Evolutionary conservation across 2,329 filamentous ascomycete genomes (phyloP), one percentile per base, ranked within the genome.

Genomic region (Curvularia verruculosa): DNA sequence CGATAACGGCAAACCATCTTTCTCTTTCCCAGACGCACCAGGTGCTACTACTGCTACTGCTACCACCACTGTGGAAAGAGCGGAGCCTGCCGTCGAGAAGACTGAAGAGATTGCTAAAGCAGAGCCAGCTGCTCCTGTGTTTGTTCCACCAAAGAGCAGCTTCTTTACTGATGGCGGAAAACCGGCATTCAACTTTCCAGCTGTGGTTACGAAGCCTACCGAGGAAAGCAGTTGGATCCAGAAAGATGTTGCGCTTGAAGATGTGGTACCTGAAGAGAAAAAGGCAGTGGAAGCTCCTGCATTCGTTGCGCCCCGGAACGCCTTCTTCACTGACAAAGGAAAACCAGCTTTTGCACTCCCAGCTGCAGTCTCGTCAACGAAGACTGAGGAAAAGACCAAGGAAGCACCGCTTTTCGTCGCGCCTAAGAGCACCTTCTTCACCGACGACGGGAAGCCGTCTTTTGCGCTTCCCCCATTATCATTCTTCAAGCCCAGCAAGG

Each of bases 151-250:
- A 18, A 21, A 49, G 39, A n/a, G 46, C 21, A 44, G 47, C 48
- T 34, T 52, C 41, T 63, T 63, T 28, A 44, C 54, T 24, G 60
- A 58, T 28, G 31, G 50, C 28, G 54, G 58, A 2, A 58, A 60
- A 36, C 54, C 58, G 7, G 21, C 46, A 8, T 48, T 48, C 13
- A 18, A 19, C 7, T 48, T 48, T 15, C 46, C 46, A 9, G 13
- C 34, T 18, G 19, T 10, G 10, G 15, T 23, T 10, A 15, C 8
- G 12, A 39, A 28, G 8, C 37, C 47, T 0, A 15, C n/a, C 2
- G 13, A 41, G 26, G 21, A 13, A 9, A 31, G 9, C 15, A 18
- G 15, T 2, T 3, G 40, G 18, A 12, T 7, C 15, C 46, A 12
- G 8, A 44, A 51, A 40, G 41, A 50, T 9, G 26, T 18, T 39